Evolutionary conservation across 2,329 filamentous ascomycete genomes (phyloP).

Genomic region (Xylariaceae sp.): DNA sequence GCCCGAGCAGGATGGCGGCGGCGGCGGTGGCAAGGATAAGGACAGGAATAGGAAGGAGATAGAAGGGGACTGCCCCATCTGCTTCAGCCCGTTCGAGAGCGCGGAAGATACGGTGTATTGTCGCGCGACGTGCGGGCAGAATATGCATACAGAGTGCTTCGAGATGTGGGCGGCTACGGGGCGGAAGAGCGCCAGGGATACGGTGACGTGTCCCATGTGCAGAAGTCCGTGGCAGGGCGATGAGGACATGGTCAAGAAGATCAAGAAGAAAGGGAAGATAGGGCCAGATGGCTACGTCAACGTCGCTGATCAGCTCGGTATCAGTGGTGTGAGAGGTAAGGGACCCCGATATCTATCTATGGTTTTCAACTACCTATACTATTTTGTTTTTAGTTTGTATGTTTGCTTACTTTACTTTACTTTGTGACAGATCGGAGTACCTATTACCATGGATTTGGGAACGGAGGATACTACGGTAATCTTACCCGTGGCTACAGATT

Average conservation of each 20-base stretch:
- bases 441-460: slow-evolving; percentile 5
- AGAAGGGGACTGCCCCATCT: slow-evolving; percentile 54
- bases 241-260: slow-evolving; percentile 37
- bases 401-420: no score
- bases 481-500: no score
- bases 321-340: slow-evolving; percentile 47
- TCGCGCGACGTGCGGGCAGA: slow-evolving; percentile 47
- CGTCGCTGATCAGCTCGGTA: slow-evolving; percentile 54
- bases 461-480: neutral
- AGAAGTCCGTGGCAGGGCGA: slow-evolving; percentile 51
- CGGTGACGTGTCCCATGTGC: slow-evolving; percentile 57
- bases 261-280: slow-evolving; percentile 36
- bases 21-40: slow-evolving; percentile 5
- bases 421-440: slow-evolving; percentile 7
- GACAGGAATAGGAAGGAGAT: slow-evolving; percentile 42
- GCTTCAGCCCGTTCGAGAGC: slow-evolving; percentile 43
- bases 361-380: no score
- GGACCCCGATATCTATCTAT: neutral
- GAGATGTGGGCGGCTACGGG: slow-evolving; percentile 49
- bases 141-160: slow-evolving; percentile 50
- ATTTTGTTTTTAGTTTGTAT: no score
- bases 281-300: slow-evolving; percentile 56
- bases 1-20: slow-evolving; percentile 35
- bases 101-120: slow-evolving; percentile 44
- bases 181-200: slow-evolving; percentile 25